These are phyloP conservation scores for Sesbania bispinosa DNA, from an alignment of 306 rosid genomes.

Conservation along the genomic window DNA sequence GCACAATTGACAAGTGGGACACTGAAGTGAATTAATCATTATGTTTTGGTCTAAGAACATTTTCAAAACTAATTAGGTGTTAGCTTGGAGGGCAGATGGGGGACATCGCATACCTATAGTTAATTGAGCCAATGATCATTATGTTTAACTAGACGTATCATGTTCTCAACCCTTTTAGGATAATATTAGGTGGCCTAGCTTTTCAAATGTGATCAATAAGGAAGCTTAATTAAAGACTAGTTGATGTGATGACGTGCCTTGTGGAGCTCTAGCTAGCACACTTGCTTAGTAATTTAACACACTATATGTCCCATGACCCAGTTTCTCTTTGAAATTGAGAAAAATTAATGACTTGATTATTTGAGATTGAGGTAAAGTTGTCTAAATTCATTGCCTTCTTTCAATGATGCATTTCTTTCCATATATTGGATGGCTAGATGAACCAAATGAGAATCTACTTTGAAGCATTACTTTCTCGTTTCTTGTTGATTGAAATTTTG, in stretches of 20 bases:
- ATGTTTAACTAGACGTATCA: constrained; percentile 48
- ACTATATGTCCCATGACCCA: constrained; percentile 7
- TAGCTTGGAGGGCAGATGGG: constrained; percentile 42
- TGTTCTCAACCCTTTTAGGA: constrained; percentile 41
- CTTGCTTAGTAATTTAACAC: constrained; percentile 15
- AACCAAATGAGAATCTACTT: constrained; percentile 31
- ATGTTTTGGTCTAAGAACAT: constrained; percentile 46
- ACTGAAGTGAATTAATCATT: constrained; percentile 43
- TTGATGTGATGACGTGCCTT: constrained; percentile 9
- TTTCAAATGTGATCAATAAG: constrained; percentile 21
- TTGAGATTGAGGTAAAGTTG: constrained; percentile 22
- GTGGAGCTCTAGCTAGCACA: constrained; percentile 26
- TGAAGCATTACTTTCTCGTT: constrained; percentile 8
- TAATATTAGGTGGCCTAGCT: constrained; percentile 41
- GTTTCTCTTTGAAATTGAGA: neutral
- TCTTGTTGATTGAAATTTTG: neutral
- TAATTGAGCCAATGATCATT: too few relatives aligned
- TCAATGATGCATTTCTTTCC: neutral
- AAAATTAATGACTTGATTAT: neutral
- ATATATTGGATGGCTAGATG: constrained; percentile 26
- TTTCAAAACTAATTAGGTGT: constrained; percentile 23
- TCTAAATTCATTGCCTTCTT: constrained; percentile 24
- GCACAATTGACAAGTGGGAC: constrained; percentile 68
- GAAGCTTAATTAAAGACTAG: constrained; percentile 15
- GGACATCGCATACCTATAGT: constrained; percentile 46